These are phyloP conservation scores for Calocybe indica DNA, from an alignment of 768 basidiomycete genomes.

Conservation along the genomic window DNA sequence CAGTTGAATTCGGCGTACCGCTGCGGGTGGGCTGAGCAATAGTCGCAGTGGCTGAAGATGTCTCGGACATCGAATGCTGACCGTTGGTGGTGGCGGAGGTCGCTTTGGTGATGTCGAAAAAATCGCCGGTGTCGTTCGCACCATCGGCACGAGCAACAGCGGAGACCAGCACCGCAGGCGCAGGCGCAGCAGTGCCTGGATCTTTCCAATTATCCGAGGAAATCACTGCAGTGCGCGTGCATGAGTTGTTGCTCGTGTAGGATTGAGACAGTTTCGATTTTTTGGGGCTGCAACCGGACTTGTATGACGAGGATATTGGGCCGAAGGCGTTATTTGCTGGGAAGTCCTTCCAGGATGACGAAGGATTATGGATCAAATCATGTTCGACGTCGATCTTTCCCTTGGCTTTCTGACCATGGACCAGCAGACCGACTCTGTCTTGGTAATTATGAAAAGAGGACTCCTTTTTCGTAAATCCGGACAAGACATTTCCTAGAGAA, in stretches of 20 bases:
- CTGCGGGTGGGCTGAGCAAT: slow-evolving; percentile 34
- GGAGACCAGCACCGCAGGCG: slow-evolving; percentile 48
- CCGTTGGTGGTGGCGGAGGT: slow-evolving; percentile 8
- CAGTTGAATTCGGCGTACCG: slow-evolving; percentile 24
- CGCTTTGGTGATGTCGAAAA: slow-evolving; percentile 27
- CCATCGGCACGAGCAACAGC: slow-evolving; percentile 40
- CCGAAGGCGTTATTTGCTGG: slow-evolving; percentile 26
- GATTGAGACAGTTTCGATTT: slow-evolving; percentile 24
- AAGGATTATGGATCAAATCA: slow-evolving; percentile 25
- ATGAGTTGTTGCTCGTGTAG: slow-evolving; percentile 22
- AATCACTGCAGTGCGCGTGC: slow-evolving; percentile 32
- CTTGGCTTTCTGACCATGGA: slow-evolving; percentile 22
- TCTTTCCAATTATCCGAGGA: slow-evolving; percentile 43
- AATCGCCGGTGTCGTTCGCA: slow-evolving; percentile 27
- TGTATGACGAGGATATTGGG: slow-evolving; percentile 31
- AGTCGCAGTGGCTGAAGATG: slow-evolving; percentile 36
- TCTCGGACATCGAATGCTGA: slow-evolving; percentile 23
- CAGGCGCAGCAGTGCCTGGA: slow-evolving; percentile 44
- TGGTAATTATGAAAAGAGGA: neutral
- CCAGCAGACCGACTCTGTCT: neutral
- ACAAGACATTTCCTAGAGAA: slow-evolving; percentile 38
- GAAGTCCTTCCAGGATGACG: slow-evolving; percentile 32
- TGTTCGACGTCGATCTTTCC: slow-evolving; percentile 22
- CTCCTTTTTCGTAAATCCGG: slow-evolving; percentile 27
- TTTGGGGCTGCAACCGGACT: slow-evolving; percentile 25